Conservation (phyloP, 805 yeast species). For the Pichia nanzhaoensis region DNA sequence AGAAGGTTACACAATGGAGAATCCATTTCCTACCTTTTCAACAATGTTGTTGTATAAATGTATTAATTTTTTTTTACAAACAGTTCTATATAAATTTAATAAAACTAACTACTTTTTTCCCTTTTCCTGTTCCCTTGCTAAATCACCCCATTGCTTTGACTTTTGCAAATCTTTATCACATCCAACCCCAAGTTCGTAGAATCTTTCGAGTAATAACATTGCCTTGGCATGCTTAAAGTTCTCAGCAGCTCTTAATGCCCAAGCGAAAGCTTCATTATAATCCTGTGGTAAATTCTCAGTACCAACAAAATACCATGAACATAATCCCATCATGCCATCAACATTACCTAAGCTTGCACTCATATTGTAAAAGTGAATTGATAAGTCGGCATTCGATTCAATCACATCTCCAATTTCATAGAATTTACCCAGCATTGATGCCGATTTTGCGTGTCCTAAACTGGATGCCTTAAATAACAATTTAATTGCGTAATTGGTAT, state of each 20-base stretch:
- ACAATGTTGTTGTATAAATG: slow-evolving; percentile 37
- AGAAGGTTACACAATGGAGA: slow-evolving; percentile 96
- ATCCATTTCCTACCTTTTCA: slow-evolving; percentile 80
- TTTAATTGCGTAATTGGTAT: slow-evolving; percentile 75
- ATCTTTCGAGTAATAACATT: slow-evolving; percentile 77
- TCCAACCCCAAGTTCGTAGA: slow-evolving; percentile 84
- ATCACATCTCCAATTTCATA: slow-evolving; percentile 78
- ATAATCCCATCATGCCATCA: slow-evolving; percentile 83
- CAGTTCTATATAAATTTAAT: background rate
- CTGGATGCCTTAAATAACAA: slow-evolving; percentile 84
- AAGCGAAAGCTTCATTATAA: slow-evolving; percentile 81
- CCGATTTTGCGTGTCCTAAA: slow-evolving; percentile 75
- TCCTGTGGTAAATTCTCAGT: slow-evolving; percentile 79
- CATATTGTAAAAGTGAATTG: slow-evolving; percentile 87
- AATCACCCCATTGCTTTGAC: slow-evolving; percentile 68
- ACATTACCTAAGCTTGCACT: slow-evolving; percentile 89
- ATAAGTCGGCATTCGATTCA: slow-evolving; percentile 72
- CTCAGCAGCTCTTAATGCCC: slow-evolving; percentile 87
- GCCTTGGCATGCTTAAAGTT: slow-evolving; percentile 65
- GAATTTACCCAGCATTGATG: slow-evolving; percentile 70
- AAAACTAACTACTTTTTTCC: background rate
- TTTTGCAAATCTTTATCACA: slow-evolving; percentile 50
- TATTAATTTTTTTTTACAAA: background rate
- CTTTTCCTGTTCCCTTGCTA: slow-evolving; percentile 46
- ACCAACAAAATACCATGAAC: slow-evolving; percentile 96